Evolutionary conservation across 2,329 filamentous ascomycete species (phyloP).

Genomic region (Periglandula ipomoeae): DNA sequence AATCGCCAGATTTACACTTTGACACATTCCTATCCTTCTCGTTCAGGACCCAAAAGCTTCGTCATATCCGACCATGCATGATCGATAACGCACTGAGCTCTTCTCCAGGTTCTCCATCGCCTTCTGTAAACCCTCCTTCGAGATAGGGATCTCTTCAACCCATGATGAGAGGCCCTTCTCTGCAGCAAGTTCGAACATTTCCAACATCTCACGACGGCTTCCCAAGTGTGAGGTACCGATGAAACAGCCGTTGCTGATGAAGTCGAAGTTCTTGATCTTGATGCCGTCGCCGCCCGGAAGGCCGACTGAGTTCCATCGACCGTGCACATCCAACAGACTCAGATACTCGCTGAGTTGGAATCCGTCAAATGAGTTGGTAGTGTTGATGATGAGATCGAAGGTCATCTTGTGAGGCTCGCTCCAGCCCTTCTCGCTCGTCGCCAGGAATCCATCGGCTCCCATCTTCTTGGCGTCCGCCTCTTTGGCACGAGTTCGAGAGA

Average conservation of each 20-base stretch:
- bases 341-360: too few relatives aligned
- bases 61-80: too few relatives aligned
- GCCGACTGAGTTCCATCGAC: conserved; percentile 51
- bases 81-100: too few relatives aligned
- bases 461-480: conserved; percentile 50
- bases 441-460: conserved; percentile 46
- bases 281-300: too few relatives aligned
- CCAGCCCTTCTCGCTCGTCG: conserved; percentile 46
- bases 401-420: conserved; percentile 41
- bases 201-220: conserved; percentile 48
- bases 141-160: conserved; percentile 55
- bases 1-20: too few relatives aligned
- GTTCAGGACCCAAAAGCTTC: too few relatives aligned
- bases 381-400: conserved; percentile 44
- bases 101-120: too few relatives aligned
- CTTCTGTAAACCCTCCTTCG: conserved; percentile 56
- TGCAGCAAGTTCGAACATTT: conserved; percentile 47
- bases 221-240: conserved; percentile 51
- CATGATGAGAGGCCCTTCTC: conserved; percentile 46
- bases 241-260: conserved; percentile 31
- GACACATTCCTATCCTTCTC: too few relatives aligned
- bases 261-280: conserved; percentile 37
- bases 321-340: too few relatives aligned
- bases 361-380: too few relatives aligned
- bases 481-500: conserved; percentile 52